Percentiles rank a stretch among this genome's conserved stretches.
These are phyloP conservation scores for Fusarium sp. DNA, from an alignment of 2,329 filamentous ascomycete genomes.

Conservation along the genomic window DNA sequence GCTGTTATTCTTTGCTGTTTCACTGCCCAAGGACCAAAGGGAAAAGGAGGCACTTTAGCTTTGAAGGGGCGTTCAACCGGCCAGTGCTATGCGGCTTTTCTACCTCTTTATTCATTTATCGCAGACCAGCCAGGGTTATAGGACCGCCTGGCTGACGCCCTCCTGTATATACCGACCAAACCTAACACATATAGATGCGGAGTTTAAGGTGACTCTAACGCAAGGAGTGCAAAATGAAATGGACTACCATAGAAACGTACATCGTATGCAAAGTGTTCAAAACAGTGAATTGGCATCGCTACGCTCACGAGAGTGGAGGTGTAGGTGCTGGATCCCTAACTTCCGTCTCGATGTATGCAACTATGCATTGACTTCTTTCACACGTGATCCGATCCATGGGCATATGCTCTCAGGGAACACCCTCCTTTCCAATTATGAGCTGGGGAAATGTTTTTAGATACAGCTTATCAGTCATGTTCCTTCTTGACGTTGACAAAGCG, in stretches of 20 bases:
- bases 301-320: slow-evolving; percentile 27
- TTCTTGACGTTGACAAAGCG: slow-evolving; percentile 50
- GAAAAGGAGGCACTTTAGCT: slow-evolving; percentile 23
- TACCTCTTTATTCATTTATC: slow-evolving; percentile 1
- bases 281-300: slow-evolving; percentile 23
- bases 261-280: slow-evolving; percentile 1
- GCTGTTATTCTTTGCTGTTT: slow-evolving; percentile 32
- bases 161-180: slow-evolving; percentile 37
- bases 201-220: slow-evolving; percentile 24
- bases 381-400: background rate
- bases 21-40: slow-evolving; percentile 19
- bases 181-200: slow-evolving; percentile 33
- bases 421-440: background rate
- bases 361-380: background rate
- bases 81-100: slow-evolving; percentile 30
- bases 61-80: slow-evolving; percentile 46
- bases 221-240: slow-evolving; percentile 23
- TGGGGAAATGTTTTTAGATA: background rate
- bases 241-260: background rate
- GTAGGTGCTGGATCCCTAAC: slow-evolving; percentile 38
- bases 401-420: background rate
- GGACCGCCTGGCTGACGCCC: slow-evolving; percentile 14
- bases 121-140: slow-evolving; percentile 16
- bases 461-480: slow-evolving; percentile 40
- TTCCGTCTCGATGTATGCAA: slow-evolving; percentile 11